Conservation (phyloP, 352 stramenopile genomes). For the Aphanomyces euteiches region DNA sequence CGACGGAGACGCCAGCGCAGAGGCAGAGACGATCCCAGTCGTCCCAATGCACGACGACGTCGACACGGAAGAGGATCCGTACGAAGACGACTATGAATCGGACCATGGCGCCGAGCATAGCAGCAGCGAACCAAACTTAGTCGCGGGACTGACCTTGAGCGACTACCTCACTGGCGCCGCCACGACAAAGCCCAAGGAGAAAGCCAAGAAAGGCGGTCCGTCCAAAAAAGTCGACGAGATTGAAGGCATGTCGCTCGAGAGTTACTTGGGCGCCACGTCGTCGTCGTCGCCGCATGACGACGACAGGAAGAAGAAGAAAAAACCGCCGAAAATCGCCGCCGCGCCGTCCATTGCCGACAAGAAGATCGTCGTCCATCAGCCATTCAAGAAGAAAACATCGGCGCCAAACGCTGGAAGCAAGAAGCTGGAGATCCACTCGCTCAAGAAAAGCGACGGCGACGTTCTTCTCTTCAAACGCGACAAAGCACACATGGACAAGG, state of each 20-base stretch:
- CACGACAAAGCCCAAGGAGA: conserved; percentile 11
- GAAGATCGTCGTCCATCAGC: not conserved
- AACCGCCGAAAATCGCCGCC: not conserved
- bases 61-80: conserved; percentile 18
- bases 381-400: conserved; percentile 9
- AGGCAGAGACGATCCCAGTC: conserved; percentile 4
- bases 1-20: conserved; percentile 2
- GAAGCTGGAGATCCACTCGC: not conserved
- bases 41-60: conserved; percentile 21
- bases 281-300: conserved; percentile 6
- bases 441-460: conserved; percentile 10
- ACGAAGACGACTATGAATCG: conserved; percentile 31
- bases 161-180: conserved; percentile 21
- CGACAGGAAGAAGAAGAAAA: conserved; percentile 18
- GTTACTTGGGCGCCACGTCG: conserved; percentile 19
- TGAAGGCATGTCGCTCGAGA: conserved; percentile 30
- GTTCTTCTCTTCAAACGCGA: conserved; percentile 16
- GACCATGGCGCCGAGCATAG: not conserved
- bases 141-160: conserved; percentile 26
- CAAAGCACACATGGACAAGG: conserved; percentile 19
- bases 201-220: not conserved
- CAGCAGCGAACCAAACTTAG: not conserved
- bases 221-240: conserved; percentile 10
- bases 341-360: not conserved
- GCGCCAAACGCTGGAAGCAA: conserved; percentile 7